Evolutionary conservation across 1,139 yeast species (phyloP).

Genomic region (Saccharomyces hybrid): DNA sequence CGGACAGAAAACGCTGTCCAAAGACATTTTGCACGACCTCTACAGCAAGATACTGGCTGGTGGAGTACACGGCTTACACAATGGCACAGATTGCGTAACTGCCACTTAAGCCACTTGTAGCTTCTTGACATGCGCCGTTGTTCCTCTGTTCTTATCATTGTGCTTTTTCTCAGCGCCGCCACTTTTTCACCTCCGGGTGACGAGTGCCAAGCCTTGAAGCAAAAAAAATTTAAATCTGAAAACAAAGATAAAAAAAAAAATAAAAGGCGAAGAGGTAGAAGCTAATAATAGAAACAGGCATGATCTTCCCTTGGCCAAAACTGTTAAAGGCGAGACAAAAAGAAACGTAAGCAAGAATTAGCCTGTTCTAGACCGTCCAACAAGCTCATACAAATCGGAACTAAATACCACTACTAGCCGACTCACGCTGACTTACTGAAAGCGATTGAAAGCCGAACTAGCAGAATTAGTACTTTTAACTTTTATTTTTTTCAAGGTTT

Average conservation of each 20-base stretch:
- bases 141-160: neutral
- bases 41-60: neutral
- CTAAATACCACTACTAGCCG: neutral
- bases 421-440: neutral
- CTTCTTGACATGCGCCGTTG: neutral
- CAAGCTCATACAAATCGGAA: neutral
- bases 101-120: neutral
- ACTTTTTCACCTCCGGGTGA: neutral
- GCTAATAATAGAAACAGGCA: neutral
- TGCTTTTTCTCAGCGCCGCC: too few species aligned
- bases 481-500: neutral
- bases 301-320: neutral
- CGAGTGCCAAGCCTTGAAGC: neutral
- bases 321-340: neutral
- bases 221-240: neutral
- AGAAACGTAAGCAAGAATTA: neutral
- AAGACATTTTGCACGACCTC: neutral
- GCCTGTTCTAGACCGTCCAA: neutral
- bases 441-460: neutral
- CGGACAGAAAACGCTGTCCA: neutral
- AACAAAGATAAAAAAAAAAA: neutral
- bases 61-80: neutral
- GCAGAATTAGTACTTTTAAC: neutral
- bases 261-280: neutral
- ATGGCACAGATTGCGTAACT: neutral